A percentile compares a stretch with the other conserved stretches of the same genome.
Conservation (phyloP, 2,329 filamentous ascomycete species). For the Cordyceps javanica region DNA sequence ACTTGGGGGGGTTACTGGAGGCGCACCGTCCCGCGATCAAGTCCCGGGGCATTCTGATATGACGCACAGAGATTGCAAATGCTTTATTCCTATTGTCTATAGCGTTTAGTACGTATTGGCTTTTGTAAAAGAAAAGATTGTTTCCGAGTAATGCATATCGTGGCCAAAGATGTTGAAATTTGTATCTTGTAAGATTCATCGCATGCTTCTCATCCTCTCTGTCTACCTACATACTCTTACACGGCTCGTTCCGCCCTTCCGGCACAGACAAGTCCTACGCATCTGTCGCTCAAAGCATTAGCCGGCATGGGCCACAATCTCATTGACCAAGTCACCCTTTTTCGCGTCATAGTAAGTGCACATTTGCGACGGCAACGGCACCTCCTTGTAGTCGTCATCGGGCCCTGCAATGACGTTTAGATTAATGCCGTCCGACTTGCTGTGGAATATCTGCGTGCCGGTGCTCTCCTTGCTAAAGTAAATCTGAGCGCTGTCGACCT, state of each 20-base stretch:
- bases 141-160: too few relatives aligned
- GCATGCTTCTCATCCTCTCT: background rate
- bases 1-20: too few relatives aligned
- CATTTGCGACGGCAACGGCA: conserved; percentile 84
- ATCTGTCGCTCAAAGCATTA: conserved; percentile 33
- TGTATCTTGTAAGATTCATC: background rate
- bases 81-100: too few relatives aligned
- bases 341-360: conserved; percentile 64
- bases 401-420: conserved; percentile 68
- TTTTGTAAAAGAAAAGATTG: too few relatives aligned
- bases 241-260: background rate
- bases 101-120: too few relatives aligned
- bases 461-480: conserved; percentile 80
- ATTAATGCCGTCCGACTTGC: conserved; percentile 83
- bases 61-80: too few relatives aligned
- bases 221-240: conserved; percentile 3
- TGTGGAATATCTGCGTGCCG: conserved; percentile 76
- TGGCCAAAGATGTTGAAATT: too few relatives aligned
- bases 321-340: conserved; percentile 72
- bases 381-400: conserved; percentile 79
- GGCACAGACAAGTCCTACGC: background rate
- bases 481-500: conserved; percentile 82
- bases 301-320: conserved; percentile 93
- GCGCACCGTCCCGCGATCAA: too few relatives aligned
- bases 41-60: too few relatives aligned